Evolutionary conservation across 176 grass and related monocot species (phyloP).

Genomic region (Panicum miliaceum): DNA sequence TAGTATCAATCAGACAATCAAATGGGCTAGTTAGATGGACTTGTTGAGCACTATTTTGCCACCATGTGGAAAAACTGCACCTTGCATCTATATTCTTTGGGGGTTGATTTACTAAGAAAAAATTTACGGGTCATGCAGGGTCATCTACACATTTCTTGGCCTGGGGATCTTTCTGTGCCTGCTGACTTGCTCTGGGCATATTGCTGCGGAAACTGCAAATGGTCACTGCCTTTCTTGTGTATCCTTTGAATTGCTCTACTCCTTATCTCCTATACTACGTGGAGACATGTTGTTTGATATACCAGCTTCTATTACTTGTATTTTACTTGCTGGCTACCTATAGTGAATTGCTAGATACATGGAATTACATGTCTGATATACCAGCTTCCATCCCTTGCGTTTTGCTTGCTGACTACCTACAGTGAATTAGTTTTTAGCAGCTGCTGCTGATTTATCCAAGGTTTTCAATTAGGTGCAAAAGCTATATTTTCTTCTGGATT

Average conservation of each 20-base stretch:
- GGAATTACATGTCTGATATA: slow-evolving; percentile 8
- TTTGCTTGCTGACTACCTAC: neutral
- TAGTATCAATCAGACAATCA: slow-evolving; percentile 18
- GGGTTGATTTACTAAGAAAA: slow-evolving; percentile 1
- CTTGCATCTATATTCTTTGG: neutral
- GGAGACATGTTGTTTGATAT: neutral
- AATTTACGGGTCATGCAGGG: slow-evolving; percentile 60
- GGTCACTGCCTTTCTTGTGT: slow-evolving; percentile 87
- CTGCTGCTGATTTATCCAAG: neutral
- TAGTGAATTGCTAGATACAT: neutral
- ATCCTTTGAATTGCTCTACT: slow-evolving; percentile 65
- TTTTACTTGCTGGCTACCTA: neutral
- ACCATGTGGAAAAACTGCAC: neutral
- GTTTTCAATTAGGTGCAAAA: neutral
- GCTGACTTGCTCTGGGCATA: slow-evolving; percentile 86
- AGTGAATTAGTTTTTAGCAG: neutral
- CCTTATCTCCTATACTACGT: neutral
- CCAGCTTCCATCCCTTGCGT: neutral
- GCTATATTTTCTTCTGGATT: neutral
- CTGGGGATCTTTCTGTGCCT: slow-evolving; percentile 75
- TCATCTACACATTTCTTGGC: slow-evolving; percentile 82
- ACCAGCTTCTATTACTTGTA: neutral
- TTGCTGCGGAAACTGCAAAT: slow-evolving; percentile 86
- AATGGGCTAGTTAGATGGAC: neutral
- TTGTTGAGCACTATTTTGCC: neutral